Evolutionary conservation across 106 monocot species (phyloP).

Genomic region (Amphibolis antarctica): DNA sequence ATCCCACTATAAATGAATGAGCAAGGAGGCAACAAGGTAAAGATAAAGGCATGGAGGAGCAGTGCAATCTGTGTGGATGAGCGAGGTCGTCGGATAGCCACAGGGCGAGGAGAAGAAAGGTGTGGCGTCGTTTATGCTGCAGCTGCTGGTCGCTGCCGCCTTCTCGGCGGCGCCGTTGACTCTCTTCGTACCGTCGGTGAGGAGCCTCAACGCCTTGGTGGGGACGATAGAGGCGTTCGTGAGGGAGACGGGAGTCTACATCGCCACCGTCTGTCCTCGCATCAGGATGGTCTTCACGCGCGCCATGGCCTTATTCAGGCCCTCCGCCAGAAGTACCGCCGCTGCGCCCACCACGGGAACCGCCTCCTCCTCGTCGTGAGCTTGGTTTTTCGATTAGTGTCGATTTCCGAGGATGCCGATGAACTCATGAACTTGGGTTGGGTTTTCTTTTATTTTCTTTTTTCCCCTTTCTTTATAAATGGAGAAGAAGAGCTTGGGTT

Average conservation of each 20-base stretch:
- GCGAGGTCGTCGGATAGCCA: too few species aligned
- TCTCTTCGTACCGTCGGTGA: slow-evolving; percentile 78
- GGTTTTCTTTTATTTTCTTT: neutral
- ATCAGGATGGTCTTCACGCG: slow-evolving; percentile 45
- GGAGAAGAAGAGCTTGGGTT: too few species aligned
- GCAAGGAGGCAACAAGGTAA: too few species aligned
- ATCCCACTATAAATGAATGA: too few species aligned
- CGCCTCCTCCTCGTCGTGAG: neutral
- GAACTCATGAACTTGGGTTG: neutral
- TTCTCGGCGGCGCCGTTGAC: slow-evolving; percentile 92
- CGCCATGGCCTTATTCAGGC: slow-evolving; percentile 13
- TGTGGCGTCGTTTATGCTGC: slow-evolving; percentile 32
- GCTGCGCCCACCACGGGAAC: neutral
- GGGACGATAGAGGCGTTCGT: slow-evolving; percentile 46
- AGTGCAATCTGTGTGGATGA: too few species aligned
- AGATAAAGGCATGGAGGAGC: too few species aligned
- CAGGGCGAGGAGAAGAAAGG: neutral
- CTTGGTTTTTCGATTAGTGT: too few species aligned
- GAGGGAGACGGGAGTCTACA: slow-evolving; percentile 27
- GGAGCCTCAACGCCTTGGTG: slow-evolving; percentile 68
- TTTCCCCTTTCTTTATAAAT: too few species aligned
- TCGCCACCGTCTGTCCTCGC: slow-evolving; percentile 21
- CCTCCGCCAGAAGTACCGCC: neutral
- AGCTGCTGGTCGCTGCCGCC: slow-evolving; percentile 65
- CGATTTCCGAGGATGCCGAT: too few species aligned